A percentile compares a stretch with the other conserved stretches of the same genome.
Conservation (phyloP, 768 basidiomycete species). For the Porpolomopsis calyptriformis region DNA sequence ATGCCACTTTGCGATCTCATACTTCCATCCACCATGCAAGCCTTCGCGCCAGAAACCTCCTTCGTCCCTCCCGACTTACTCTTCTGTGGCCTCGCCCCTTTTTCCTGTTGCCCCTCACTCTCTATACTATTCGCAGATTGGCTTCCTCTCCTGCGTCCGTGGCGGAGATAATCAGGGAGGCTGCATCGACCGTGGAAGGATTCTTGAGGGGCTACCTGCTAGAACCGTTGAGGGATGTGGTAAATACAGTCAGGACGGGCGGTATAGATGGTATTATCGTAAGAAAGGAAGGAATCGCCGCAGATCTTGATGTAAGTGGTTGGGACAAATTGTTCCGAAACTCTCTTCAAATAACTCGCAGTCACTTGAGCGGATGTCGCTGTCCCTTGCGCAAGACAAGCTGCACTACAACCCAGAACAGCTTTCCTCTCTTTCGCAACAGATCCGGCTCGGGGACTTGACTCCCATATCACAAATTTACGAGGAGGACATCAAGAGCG, state of each 20-base stretch:
- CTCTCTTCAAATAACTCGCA: constrained; percentile 21
- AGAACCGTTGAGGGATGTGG: constrained; percentile 72
- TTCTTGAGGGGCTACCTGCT: constrained; percentile 80
- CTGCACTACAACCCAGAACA: constrained; percentile 53
- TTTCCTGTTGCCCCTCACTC: constrained; percentile 56
- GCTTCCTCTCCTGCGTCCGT: constrained; percentile 55
- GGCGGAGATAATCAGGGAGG: constrained; percentile 44
- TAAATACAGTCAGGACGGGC: constrained; percentile 75
- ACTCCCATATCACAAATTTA: constrained; percentile 81
- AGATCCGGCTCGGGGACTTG: constrained; percentile 72
- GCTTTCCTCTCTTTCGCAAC: constrained; percentile 50
- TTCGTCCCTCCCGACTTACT: constrained; percentile 57
- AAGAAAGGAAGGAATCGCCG: constrained; percentile 67
- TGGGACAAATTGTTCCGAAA: not conserved
- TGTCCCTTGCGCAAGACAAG: constrained; percentile 75
- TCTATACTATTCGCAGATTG: constrained; percentile 39
- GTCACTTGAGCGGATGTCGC: constrained; percentile 90
- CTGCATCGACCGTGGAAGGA: constrained; percentile 52
- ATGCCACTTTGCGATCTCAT: constrained; percentile 20
- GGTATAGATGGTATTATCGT: constrained; percentile 69
- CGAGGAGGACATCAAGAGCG: constrained; percentile 86
- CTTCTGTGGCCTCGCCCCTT: constrained; percentile 77
- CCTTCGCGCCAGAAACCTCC: constrained; percentile 30
- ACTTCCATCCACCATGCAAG: constrained; percentile 20
- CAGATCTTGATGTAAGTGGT: constrained; percentile 66